Conservation (phyloP, 345 rosid genomes). For the Melastoma malabathricum region DNA sequence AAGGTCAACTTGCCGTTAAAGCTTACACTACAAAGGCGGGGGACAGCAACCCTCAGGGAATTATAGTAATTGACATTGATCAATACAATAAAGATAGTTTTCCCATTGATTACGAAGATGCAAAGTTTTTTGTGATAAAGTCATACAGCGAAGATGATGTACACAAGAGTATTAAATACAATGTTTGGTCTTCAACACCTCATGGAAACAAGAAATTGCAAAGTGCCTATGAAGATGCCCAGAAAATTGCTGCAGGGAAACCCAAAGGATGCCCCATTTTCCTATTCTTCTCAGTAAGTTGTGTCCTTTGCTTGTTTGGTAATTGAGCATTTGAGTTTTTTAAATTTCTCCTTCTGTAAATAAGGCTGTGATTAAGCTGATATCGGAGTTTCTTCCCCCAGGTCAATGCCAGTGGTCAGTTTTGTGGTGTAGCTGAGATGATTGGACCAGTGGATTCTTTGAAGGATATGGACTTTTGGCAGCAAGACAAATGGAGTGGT, state of each 20-base stretch:
- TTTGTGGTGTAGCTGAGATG: constrained; percentile 98
- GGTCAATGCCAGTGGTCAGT: constrained; percentile 98
- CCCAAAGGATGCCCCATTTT: constrained; percentile 58
- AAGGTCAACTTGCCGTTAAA: constrained; percentile 47
- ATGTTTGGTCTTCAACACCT: constrained; percentile 89
- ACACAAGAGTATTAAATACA: constrained; percentile 92
- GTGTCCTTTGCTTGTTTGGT: not conserved
- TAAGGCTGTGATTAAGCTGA: too few relatives aligned
- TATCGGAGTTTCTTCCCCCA: constrained; percentile 11
- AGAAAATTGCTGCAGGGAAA: constrained; percentile 37
- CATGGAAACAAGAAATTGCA: constrained; percentile 93
- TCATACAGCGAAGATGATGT: constrained; percentile 98
- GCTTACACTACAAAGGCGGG: constrained; percentile 56
- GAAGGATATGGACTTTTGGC: constrained; percentile 95
- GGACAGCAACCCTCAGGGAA: constrained; percentile 40
- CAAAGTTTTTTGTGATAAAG: constrained; percentile 80
- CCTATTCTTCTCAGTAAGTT: constrained; percentile 82
- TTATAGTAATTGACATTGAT: constrained; percentile 42
- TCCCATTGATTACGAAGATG: constrained; percentile 36
- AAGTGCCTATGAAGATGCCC: constrained; percentile 63
- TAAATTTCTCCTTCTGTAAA: not conserved
- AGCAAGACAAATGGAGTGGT: constrained; percentile 98
- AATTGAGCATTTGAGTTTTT: not conserved
- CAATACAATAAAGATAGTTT: constrained; percentile 74
- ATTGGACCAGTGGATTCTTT: constrained; percentile 68